A percentile compares a stretch with the other conserved stretches of the same genome.
phyloP scores from a whole-genome alignment of 169 alveolate genomes.

The Toxoplasma gondii region DNA sequence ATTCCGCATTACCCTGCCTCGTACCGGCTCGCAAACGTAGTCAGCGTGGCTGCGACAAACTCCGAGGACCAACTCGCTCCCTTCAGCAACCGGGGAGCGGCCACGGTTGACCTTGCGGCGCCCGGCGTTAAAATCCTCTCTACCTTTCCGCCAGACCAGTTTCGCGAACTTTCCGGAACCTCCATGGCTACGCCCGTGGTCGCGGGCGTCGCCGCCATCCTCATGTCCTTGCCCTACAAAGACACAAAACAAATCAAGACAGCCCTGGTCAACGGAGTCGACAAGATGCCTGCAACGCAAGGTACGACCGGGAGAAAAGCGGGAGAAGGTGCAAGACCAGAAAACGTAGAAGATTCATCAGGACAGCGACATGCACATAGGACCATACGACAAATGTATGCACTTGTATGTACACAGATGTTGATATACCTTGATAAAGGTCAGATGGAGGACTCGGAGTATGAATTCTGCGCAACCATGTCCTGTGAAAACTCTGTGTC shows the following conservation, averaged over 20 bases:
- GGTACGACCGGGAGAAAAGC: neutral
- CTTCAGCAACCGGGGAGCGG: constrained; percentile 73
- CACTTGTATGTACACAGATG: neutral
- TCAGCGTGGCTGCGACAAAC: constrained; percentile 74
- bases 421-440: neutral
- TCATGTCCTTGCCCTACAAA: neutral
- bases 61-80: constrained; percentile 68
- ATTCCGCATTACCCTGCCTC: constrained; percentile 75
- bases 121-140: constrained; percentile 76
- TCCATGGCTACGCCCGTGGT: constrained; percentile 79
- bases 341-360: neutral
- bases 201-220: constrained; percentile 69
- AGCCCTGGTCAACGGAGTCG: constrained; percentile 25
- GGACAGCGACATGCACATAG: neutral
- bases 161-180: constrained; percentile 71
- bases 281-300: constrained; percentile 1
- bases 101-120: constrained; percentile 77
- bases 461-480: neutral
- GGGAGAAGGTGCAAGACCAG: neutral
- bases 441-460: neutral
- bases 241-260: neutral
- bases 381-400: neutral
- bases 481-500: neutral
- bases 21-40: constrained; percentile 52
- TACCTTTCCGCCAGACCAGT: constrained; percentile 64